Conservation (phyloP, 495 filamentous ascomycete species). For the Hyaloscypha finlandica region DNA sequence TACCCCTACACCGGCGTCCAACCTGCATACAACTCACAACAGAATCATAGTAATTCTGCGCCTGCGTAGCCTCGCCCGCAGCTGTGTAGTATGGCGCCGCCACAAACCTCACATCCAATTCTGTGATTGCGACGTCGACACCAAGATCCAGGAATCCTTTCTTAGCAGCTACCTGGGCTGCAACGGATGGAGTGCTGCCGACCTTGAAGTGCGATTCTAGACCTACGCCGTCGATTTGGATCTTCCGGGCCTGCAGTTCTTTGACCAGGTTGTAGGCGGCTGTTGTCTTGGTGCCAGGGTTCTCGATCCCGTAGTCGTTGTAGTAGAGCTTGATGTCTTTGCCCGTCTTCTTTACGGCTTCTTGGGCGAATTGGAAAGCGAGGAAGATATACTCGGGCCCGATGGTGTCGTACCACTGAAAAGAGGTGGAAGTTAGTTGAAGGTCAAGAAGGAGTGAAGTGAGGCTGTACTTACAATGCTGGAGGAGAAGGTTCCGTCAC, state of each 20-base stretch:
- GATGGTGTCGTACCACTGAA: conserved; percentile 26
- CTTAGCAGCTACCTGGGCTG: conserved; percentile 51
- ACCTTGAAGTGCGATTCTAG: conserved; percentile 64
- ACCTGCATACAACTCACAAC: conserved; percentile 60
- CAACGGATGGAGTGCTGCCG: conserved; percentile 50
- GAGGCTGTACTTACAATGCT: conserved; percentile 54
- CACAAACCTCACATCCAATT: conserved; percentile 56
- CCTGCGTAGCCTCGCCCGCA: conserved; percentile 55
- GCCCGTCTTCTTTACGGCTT: conserved; percentile 51
- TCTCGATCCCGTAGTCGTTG: conserved; percentile 72
- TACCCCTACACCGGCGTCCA: conserved; percentile 55
- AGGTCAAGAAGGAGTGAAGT: not conserved
- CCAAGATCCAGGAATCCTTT: conserved; percentile 48
- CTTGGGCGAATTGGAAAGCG: conserved; percentile 51
- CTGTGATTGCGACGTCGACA: conserved; percentile 63
- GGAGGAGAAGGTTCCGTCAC: conserved; percentile 60
- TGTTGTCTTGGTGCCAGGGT: conserved; percentile 47
- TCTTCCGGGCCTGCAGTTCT: conserved; percentile 50
- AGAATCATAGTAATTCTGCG: conserved; percentile 52
- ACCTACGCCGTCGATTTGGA: conserved; percentile 66
- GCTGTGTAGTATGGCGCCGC: conserved; percentile 44
- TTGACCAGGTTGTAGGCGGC: conserved; percentile 50
- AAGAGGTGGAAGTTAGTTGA: not conserved
- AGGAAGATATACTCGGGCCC: conserved; percentile 60
- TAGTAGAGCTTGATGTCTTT: conserved; percentile 58